Evolutionary conservation across 2,329 filamentous ascomycete species (phyloP).

Genomic region (Ceratocystis harringtonii): DNA sequence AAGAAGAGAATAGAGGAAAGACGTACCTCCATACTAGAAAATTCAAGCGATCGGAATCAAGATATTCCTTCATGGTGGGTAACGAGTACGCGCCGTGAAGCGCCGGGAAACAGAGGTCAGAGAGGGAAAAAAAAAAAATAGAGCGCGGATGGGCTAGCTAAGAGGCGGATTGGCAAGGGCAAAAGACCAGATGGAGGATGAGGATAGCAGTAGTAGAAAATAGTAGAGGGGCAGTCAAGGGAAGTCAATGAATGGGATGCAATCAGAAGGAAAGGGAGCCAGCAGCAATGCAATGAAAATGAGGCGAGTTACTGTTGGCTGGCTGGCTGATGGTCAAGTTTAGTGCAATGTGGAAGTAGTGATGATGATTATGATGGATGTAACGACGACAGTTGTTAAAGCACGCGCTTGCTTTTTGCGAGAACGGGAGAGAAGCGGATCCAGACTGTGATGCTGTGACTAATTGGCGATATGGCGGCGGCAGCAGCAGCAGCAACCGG

Average conservation of each 20-base stretch:
- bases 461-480: background rate
- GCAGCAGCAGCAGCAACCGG: background rate
- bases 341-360: background rate
- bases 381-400: background rate
- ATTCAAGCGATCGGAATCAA: constrained; percentile 54
- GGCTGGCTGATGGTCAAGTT: background rate
- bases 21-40: constrained; percentile 58
- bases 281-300: background rate
- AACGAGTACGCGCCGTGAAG: constrained; percentile 10
- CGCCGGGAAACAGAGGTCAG: background rate
- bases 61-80: constrained; percentile 43
- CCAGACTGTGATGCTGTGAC: background rate
- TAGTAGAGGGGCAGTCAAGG: background rate
- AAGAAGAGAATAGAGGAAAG: constrained; percentile 14
- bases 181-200: no score
- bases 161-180: background rate
- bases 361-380: background rate
- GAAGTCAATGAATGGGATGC: background rate
- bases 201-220: no score
- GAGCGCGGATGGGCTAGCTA: background rate
- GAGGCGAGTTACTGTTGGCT: background rate
- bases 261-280: background rate
- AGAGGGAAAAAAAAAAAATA: constrained; percentile 9
- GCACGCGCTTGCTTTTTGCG: background rate
- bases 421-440: background rate